phyloP scores from a whole-genome alignment of 2,329 filamentous ascomycete species.

The Apiospora pterosperma region DNA sequence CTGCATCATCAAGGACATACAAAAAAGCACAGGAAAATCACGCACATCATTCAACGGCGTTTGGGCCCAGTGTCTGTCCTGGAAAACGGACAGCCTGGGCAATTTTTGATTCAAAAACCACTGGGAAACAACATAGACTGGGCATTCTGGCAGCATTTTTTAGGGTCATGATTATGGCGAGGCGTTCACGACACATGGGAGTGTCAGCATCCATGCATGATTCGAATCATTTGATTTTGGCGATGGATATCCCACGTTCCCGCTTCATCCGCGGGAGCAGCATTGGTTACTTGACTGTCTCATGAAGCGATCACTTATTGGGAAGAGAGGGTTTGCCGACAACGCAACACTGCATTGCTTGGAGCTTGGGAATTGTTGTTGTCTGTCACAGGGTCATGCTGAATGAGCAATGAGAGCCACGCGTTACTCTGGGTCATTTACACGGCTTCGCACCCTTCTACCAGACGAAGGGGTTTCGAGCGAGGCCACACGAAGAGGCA shows the following conservation, averaged over 20 bases:
- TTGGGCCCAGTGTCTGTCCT: neutral
- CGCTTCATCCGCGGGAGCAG: constrained; percentile 4
- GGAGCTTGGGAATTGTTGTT: neutral
- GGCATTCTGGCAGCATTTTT: neutral
- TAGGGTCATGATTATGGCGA: constrained; percentile 8
- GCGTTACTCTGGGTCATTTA: neutral
- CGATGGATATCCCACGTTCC: constrained; percentile 9
- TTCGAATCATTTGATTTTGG: neutral
- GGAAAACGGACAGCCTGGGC: neutral
- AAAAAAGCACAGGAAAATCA: constrained; percentile 4
- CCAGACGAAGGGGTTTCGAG: neutral
- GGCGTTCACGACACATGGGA: constrained; percentile 8
- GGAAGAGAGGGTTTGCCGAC: neutral
- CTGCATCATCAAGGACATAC: neutral
- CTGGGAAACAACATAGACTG: constrained; percentile 1
- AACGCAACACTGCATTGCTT: neutral
- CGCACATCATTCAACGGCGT: constrained; percentile 4
- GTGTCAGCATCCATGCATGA: neutral
- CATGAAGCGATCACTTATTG: neutral
- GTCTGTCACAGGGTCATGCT: no score
- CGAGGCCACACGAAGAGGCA: neutral
- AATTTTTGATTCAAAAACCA: neutral
- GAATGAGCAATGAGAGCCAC: no score
- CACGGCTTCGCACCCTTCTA: neutral
- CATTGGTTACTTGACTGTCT: constrained; percentile 4